phyloP scores from a whole-genome alignment of 768 basidiomycete genomes.

The Boletales sp. region DNA sequence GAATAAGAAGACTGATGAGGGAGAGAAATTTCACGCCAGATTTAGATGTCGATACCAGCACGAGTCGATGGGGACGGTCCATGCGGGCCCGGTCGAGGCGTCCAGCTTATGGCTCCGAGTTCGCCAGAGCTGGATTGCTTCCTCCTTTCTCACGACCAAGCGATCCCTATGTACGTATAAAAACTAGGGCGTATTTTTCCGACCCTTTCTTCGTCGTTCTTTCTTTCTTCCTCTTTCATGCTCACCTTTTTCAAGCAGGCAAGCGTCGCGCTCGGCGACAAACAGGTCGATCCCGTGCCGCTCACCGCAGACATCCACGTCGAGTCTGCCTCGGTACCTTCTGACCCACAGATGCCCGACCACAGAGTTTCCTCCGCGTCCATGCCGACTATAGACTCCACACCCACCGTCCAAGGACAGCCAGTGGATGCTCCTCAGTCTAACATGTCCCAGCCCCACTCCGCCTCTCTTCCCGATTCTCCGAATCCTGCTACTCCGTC shows the following conservation, averaged over 20 bases:
- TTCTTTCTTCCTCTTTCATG: constrained; percentile 11
- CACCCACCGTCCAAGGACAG: constrained; percentile 21
- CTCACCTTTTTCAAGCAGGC: constrained; percentile 24
- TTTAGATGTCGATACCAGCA: too few species aligned
- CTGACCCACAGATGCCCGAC: constrained; percentile 1
- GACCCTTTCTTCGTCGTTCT: not conserved
- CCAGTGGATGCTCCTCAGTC: not conserved
- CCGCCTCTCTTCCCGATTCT: constrained; percentile 17
- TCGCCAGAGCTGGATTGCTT: not conserved
- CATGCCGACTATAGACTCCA: constrained; percentile 20
- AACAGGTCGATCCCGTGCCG: too few species aligned
- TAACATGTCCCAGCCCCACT: not conserved
- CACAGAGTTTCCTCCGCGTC: constrained; percentile 19
- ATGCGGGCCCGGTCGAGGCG: not conserved
- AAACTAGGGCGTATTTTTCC: constrained; percentile 7
- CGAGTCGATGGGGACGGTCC: too few species aligned
- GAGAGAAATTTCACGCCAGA: not conserved
- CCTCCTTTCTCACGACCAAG: constrained; percentile 28
- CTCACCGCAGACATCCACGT: constrained; percentile 3
- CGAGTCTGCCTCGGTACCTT: not conserved
- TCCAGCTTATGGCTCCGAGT: not conserved
- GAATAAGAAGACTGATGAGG: not conserved
- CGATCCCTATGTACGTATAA: constrained; percentile 24
- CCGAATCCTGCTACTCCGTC: constrained; percentile 11
- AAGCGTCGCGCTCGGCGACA: not conserved